These are phyloP conservation scores for Malassezia globosa DNA, from an alignment of 1,284 basidiomycete genomes.

Conservation along the genomic window DNA sequence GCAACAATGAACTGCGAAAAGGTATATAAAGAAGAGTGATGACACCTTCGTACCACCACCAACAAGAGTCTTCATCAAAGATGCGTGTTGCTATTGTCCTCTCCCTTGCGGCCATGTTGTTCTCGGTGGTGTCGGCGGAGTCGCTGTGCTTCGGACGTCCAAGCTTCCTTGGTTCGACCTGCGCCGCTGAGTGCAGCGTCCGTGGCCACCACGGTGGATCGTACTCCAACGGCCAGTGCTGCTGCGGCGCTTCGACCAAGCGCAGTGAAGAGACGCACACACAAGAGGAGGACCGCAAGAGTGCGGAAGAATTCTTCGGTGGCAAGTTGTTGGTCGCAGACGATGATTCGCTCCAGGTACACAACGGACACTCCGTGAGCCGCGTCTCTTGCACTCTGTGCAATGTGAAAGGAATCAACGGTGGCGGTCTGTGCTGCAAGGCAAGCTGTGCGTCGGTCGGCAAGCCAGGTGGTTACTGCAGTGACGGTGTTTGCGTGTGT, in stretches of 20 bases:
- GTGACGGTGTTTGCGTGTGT: not conserved
- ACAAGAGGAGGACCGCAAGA: not conserved
- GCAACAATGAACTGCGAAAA: no score
- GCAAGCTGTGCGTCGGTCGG: constrained; percentile 1
- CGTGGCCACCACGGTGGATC: not conserved
- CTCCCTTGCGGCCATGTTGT: not conserved
- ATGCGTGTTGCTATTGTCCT: constrained; percentile 5
- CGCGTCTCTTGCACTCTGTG: constrained; percentile 1
- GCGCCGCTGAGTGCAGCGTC: not conserved
- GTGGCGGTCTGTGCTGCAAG: constrained; percentile 1
- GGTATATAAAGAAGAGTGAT: no score
- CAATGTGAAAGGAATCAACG: not conserved
- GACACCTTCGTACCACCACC: no score
- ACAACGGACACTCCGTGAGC: not conserved
- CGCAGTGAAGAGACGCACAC: not conserved
- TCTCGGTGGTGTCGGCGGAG: constrained; percentile 4
- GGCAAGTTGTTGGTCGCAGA: not conserved
- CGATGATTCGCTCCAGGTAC: not conserved
- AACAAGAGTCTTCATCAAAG: no score
- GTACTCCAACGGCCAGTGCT: constrained; percentile 1
- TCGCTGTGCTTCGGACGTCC: constrained; percentile 2
- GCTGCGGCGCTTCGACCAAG: not conserved
- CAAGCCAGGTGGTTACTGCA: not conserved
- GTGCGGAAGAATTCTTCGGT: not conserved
- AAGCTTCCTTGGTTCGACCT: not conserved